Evolutionary conservation across 441 rosid genomes (phyloP).

Genomic region (Viola pubescens): DNA sequence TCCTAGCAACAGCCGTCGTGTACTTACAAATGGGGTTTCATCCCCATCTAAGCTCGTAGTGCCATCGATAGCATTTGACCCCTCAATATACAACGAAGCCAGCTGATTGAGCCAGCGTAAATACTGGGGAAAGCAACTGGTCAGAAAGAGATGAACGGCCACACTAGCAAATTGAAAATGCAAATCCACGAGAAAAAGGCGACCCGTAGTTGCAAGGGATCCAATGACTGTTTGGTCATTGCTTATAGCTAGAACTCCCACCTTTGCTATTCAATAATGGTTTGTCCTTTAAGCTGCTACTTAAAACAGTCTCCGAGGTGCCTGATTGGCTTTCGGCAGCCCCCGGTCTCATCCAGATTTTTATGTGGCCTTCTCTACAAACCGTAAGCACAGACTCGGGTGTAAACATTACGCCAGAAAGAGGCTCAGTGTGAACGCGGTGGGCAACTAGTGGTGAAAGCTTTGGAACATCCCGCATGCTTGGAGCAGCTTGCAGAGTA

Average conservation of each 20-base stretch:
- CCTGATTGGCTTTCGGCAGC: slow-evolving; percentile 44
- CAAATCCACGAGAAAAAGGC: slow-evolving; percentile 20
- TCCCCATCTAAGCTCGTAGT: slow-evolving; percentile 28
- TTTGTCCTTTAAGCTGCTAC: slow-evolving; percentile 63
- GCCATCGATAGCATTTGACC: slow-evolving; percentile 31
- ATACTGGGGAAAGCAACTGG: slow-evolving; percentile 27
- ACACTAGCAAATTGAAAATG: slow-evolving; percentile 26
- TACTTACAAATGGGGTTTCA: slow-evolving; percentile 40
- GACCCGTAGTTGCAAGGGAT: slow-evolving; percentile 15
- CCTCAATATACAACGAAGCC: slow-evolving; percentile 37
- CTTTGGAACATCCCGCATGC: slow-evolving; percentile 84
- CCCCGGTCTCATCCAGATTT: slow-evolving; percentile 87
- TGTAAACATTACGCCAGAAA: slow-evolving; percentile 79
- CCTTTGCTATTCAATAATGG: slow-evolving; percentile 44
- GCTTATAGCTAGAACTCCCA: slow-evolving; percentile 48
- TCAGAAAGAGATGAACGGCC: slow-evolving; percentile 23
- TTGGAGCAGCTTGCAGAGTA: slow-evolving; percentile 82
- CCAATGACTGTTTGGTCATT: slow-evolving; percentile 34
- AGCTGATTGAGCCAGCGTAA: slow-evolving; percentile 20
- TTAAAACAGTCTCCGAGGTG: slow-evolving; percentile 43
- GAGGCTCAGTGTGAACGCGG: slow-evolving; percentile 86
- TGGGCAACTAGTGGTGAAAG: slow-evolving; percentile 78
- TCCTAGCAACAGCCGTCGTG: slow-evolving; percentile 34
- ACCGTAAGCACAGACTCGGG: slow-evolving; percentile 77
- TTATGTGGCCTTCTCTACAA: slow-evolving; percentile 85